Evolutionary conservation across 2,329 filamentous ascomycete genomes (phyloP).

Genomic region (Arthroderma uncinatum): DNA sequence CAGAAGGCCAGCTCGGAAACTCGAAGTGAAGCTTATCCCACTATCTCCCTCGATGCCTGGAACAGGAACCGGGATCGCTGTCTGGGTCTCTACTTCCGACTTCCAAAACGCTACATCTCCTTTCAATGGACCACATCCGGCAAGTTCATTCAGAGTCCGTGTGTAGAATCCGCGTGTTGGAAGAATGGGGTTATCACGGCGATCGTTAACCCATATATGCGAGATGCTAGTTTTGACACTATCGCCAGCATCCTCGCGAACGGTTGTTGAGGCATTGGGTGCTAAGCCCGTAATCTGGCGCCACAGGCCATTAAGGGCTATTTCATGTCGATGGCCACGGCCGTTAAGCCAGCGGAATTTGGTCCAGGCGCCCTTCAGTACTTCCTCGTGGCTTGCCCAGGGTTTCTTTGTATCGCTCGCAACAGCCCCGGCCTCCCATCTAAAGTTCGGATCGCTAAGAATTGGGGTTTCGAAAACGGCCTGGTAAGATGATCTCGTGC

Average conservation of each 20-base stretch:
- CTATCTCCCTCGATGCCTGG: conserved; percentile 58
- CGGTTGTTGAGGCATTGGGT: conserved; percentile 63
- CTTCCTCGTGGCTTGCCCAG: conserved; percentile 91
- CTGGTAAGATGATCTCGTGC: conserved; percentile 84
- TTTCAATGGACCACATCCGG: conserved; percentile 68
- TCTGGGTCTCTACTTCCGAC: conserved; percentile 71
- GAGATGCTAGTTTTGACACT: conserved; percentile 78
- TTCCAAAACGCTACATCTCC: conserved; percentile 94
- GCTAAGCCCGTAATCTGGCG: conserved; percentile 74
- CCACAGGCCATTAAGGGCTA: conserved; percentile 76
- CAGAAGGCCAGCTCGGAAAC: conserved; percentile 68
- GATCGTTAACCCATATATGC: conserved; percentile 69
- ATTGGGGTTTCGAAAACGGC: conserved; percentile 75
- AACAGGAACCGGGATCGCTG: conserved; percentile 61
- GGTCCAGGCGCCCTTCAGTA: conserved; percentile 62
- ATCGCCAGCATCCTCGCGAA: conserved; percentile 79
- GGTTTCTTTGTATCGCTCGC: conserved; percentile 77
- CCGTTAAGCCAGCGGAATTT: conserved; percentile 64
- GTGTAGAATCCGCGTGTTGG: conserved; percentile 72
- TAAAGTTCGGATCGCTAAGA: conserved; percentile 69
- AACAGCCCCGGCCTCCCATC: conserved; percentile 66
- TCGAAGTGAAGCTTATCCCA: conserved; percentile 71
- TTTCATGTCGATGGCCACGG: conserved; percentile 58
- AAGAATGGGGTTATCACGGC: conserved; percentile 72
- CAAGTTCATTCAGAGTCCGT: conserved; percentile 69